Evolutionary conservation across 495 filamentous ascomycete species (phyloP), one percentile per base, ranked within the genome.

Genomic region (Aspergillus campestris): DNA sequence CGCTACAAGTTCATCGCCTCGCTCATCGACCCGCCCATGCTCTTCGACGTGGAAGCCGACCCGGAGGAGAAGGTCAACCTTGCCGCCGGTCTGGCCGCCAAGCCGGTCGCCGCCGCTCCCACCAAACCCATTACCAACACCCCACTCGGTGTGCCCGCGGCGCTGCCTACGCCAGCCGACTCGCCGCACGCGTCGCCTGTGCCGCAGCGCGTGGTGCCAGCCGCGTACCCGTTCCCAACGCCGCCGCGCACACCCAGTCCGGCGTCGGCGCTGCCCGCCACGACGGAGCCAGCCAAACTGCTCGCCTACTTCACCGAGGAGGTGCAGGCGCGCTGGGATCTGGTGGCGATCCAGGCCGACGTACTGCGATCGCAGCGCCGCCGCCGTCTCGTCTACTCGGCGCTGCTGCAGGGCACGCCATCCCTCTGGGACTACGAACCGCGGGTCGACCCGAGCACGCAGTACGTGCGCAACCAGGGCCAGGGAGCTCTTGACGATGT

Each of bases 1-100:
- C 67, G 67, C 36, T 92, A 82, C 82, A 95, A 95, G 66, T 91
- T 85, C 49, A 74, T 87, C 48, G 84, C 81, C 49, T 94, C 86
- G 45, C 77, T 84, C 6, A 80, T 83, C 11, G 89, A 95, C 59
- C 81, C 83, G 4, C 76, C 83, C 8, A 83, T 87, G 71, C 77
- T 95, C 11, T 95, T 75, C 67, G 78, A 95, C 58, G 67, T 94
- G 8, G 69, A 68, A 32, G 57, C 61, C 12, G 89, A 95, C 56
- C 88, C 88, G 1, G 62, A 81, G 5, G 89, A 95, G 61, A 65
- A 83, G 14, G 63, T 69, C 38, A 90, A 94, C 59, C 68, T 91
- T 36, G 84, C 78, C 0, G 62, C 62, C 7, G 69, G 68, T 9
- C 51, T 70, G 4, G 42, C 60, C 0, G 42, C 29, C 43, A 51